Conservation (phyloP, 768 basidiomycete genomes). For the Xerocomus spinulosus region DNA sequence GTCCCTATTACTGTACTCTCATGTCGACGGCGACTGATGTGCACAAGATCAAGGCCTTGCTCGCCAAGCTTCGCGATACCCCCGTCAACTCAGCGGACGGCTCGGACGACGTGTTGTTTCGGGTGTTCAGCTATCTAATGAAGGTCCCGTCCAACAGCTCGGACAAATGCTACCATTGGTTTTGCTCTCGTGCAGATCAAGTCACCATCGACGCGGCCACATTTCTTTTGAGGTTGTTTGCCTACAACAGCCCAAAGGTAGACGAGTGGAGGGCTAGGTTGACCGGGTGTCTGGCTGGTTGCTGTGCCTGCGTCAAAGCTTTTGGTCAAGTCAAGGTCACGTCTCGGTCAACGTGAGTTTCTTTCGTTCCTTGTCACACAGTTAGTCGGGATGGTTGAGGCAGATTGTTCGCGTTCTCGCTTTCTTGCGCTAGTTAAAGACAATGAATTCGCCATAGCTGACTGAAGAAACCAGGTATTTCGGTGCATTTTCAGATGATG, state of each 20-base stretch:
- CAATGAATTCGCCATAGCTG: conserved; percentile 6
- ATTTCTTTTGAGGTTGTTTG: conserved; percentile 79
- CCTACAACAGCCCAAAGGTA: conserved; percentile 60
- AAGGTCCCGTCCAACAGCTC: conserved; percentile 34
- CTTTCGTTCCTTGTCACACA: background rate
- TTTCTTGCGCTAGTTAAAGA: conserved; percentile 3
- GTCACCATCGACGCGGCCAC: conserved; percentile 64
- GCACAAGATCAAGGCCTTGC: conserved; percentile 43
- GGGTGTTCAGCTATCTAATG: conserved; percentile 54
- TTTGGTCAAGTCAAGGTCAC: conserved; percentile 60
- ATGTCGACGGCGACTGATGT: conserved; percentile 25
- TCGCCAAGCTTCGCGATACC: conserved; percentile 51
- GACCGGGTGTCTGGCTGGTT: conserved; percentile 52
- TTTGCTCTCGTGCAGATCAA: conserved; percentile 58
- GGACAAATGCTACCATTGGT: conserved; percentile 65
- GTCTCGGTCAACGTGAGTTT: conserved; percentile 71
- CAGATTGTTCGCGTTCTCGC: conserved; percentile 7
- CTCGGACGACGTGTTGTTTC: conserved; percentile 45
- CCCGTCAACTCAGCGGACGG: conserved; percentile 51
- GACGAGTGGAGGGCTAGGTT: conserved; percentile 60
- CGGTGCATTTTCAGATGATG: conserved; percentile 51
- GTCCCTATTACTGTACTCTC: conserved; percentile 13
- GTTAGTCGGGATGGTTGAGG: conserved; percentile 4
- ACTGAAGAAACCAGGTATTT: conserved; percentile 55
- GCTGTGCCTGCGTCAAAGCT: conserved; percentile 65